Percentiles rank a stretch among this genome's conserved stretches.
phyloP scores from a whole-genome alignment of 345 rosid species.

The Populus alba region DNA sequence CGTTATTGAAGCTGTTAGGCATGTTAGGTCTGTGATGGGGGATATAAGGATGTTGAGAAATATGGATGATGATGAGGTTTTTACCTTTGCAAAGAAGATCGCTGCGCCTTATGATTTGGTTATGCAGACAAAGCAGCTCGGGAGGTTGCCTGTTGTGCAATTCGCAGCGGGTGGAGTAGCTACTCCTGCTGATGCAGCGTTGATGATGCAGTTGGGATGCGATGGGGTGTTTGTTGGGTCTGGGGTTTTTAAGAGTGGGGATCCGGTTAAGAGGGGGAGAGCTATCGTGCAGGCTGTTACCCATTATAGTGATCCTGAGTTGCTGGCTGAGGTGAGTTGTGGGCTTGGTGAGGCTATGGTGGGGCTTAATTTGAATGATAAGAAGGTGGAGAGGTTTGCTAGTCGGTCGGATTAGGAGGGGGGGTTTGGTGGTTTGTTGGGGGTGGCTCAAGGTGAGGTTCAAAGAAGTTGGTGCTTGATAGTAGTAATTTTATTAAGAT shows the following conservation, averaged over 20 bases:
- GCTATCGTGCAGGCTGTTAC: slow-evolving; percentile 37
- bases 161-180: slow-evolving; percentile 34
- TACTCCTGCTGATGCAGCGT: slow-evolving; percentile 31
- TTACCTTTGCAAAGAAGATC: slow-evolving; percentile 59
- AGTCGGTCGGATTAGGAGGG: slow-evolving; percentile 25
- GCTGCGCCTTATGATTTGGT: slow-evolving; percentile 33
- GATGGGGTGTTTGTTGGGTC: slow-evolving; percentile 37
- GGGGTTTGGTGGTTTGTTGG: background rate
- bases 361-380: slow-evolving; percentile 31
- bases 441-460: slow-evolving; percentile 4
- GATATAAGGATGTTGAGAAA: slow-evolving; percentile 51
- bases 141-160: slow-evolving; percentile 32
- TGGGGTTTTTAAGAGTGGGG: slow-evolving; percentile 34
- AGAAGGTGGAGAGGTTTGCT: slow-evolving; percentile 36
- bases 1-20: slow-evolving; percentile 73
- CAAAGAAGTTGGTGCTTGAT: background rate
- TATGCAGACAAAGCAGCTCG: slow-evolving; percentile 32
- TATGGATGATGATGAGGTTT: slow-evolving; percentile 83
- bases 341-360: slow-evolving; percentile 41
- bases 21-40: slow-evolving; percentile 75
- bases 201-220: slow-evolving; percentile 33
- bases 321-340: slow-evolving; percentile 34
- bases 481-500: background rate
- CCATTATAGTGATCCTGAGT: slow-evolving; percentile 24
- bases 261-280: slow-evolving; percentile 23